Percentiles rank a stretch among this genome's conserved stretches.
Conservation (phyloP, 139 green algal species). For the Chlorella sp. region DNA sequence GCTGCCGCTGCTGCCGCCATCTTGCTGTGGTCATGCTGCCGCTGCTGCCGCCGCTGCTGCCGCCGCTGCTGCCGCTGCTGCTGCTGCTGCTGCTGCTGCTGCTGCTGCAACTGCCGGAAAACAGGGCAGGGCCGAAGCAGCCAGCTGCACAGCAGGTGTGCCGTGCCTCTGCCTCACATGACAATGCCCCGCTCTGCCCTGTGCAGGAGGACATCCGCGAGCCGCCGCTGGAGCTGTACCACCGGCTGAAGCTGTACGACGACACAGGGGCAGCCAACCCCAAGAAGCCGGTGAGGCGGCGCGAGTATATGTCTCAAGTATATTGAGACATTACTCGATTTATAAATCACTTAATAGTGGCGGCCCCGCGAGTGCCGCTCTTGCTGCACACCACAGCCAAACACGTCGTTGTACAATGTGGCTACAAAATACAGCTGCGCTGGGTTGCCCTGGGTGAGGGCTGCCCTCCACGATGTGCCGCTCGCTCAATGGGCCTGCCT, state of each 20-base stretch:
- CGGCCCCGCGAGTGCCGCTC: too few species aligned
- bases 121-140: too few species aligned
- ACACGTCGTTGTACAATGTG: too few species aligned
- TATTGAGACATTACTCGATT: not conserved
- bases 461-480: not conserved
- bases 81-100: conserved; percentile 56
- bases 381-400: not conserved
- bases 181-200: too few species aligned
- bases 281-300: conserved; percentile 72
- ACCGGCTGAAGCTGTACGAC: conserved; percentile 84
- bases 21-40: conserved; percentile 71
- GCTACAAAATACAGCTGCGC: not conserved
- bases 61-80: not conserved
- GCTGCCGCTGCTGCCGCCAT: not conserved
- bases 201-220: conserved; percentile 66
- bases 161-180: too few species aligned
- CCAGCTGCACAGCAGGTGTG: too few species aligned
- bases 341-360: too few species aligned
- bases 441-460: not conserved
- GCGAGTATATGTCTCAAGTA: too few species aligned
- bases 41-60: conserved; percentile 48
- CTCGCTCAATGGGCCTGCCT: not conserved
- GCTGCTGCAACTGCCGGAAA: too few species aligned
- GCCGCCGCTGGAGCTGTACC: conserved; percentile 74
- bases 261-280: conserved; percentile 48